Conservation (phyloP, 2,329 filamentous ascomycete genomes). For the Penicillium sp. region DNA sequence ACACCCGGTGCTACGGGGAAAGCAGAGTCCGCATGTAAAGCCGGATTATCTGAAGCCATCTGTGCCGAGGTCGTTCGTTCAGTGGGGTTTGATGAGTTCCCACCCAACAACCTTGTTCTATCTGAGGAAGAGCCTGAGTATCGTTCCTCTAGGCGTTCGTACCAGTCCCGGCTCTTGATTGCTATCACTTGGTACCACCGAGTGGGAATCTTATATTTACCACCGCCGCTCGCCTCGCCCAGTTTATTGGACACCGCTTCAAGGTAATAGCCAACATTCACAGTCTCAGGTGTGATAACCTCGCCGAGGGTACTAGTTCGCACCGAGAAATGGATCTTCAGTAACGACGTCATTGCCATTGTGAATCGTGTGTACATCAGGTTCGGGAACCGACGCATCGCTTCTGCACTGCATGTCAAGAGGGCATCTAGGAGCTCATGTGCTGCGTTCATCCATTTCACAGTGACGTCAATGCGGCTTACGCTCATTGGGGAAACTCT, state of each 20-base stretch:
- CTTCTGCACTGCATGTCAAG: constrained; percentile 33
- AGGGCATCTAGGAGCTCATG: constrained; percentile 36
- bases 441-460: constrained; percentile 40
- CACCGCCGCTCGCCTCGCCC: constrained; percentile 33
- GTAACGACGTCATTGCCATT: constrained; percentile 33
- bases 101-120: constrained; percentile 9
- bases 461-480: constrained; percentile 36
- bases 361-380: constrained; percentile 35
- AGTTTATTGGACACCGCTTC: constrained; percentile 31
- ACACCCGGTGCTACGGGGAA: constrained; percentile 17
- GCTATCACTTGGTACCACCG: constrained; percentile 36
- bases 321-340: constrained; percentile 38
- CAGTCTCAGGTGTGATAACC: constrained; percentile 29
- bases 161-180: constrained; percentile 35
- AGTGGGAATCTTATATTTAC: constrained; percentile 35
- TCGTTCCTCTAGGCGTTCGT: constrained; percentile 30
- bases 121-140: constrained; percentile 12
- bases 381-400: constrained; percentile 36
- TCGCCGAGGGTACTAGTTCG: constrained; percentile 32
- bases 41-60: constrained; percentile 8
- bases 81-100: constrained; percentile 16
- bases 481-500: constrained; percentile 27
- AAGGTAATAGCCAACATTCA: constrained; percentile 35
- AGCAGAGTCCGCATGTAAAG: constrained; percentile 9
- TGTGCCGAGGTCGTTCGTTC: constrained; percentile 6